phyloP scores from a whole-genome alignment of 345 rosid genomes.

The Lumnitzera racemosa region DNA sequence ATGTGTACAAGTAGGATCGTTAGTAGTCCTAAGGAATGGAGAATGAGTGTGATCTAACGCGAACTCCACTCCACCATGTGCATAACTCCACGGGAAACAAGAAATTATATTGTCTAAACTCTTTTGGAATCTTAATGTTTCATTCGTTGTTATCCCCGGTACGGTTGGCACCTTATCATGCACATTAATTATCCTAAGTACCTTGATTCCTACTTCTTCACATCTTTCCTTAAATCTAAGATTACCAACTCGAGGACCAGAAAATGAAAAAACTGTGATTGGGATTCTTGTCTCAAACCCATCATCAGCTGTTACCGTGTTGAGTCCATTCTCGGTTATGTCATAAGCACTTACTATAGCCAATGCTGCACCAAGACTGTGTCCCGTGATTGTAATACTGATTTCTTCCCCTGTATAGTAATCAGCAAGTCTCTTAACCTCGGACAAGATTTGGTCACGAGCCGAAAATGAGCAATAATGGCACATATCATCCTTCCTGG shows the following conservation, averaged over 20 bases:
- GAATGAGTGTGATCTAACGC: conserved; percentile 52
- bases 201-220: conserved; percentile 57
- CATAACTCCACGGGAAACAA: conserved; percentile 70
- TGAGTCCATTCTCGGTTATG: conserved; percentile 52
- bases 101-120: conserved; percentile 38
- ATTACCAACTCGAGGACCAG: conserved; percentile 80
- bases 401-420: conserved; percentile 45
- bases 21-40: conserved; percentile 48
- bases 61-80: conserved; percentile 62
- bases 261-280: conserved; percentile 52
- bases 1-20: conserved; percentile 51
- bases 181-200: conserved; percentile 47
- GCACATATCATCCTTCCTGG: conserved; percentile 57
- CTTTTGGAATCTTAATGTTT: conserved; percentile 53
- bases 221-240: conserved; percentile 59
- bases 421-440: conserved; percentile 55
- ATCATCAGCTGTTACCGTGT: conserved; percentile 4
- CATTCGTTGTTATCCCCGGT: conserved; percentile 65
- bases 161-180: conserved; percentile 75
- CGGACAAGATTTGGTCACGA: conserved; percentile 59
- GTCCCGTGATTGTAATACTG: conserved; percentile 72
- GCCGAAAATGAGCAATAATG: conserved; percentile 53
- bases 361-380: conserved; percentile 75
- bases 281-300: conserved; percentile 25
- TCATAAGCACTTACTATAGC: conserved; percentile 72